phyloP scores from a whole-genome alignment of 176 grass and related monocot genomes.

The Guadua angustifolia region DNA sequence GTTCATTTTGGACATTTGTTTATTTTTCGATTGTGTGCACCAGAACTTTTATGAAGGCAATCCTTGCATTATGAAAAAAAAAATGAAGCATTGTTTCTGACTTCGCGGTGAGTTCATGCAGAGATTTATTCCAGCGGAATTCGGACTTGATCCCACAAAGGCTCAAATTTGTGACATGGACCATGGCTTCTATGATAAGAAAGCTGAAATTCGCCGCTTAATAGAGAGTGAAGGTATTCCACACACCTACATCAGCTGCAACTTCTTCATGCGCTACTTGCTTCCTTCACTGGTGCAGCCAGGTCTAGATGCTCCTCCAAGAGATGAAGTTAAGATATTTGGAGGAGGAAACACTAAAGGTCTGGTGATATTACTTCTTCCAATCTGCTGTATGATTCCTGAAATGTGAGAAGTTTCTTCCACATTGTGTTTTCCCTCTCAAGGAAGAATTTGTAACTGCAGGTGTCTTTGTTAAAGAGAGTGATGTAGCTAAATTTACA shows the following conservation, averaged over 20 bases:
- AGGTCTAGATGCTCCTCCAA: conserved; percentile 78
- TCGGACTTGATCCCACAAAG: conserved; percentile 81
- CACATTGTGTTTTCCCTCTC: conserved; percentile 13
- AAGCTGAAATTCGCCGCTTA: conserved; percentile 61
- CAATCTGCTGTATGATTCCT: conserved; percentile 12
- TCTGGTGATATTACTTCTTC: conserved; percentile 29
- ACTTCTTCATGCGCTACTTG: conserved; percentile 84
- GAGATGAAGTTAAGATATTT: conserved; percentile 81
- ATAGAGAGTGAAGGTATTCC: conserved; percentile 88
- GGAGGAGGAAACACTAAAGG: conserved; percentile 77
- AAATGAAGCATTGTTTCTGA: conserved; percentile 11
- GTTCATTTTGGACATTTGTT: too few relatives aligned
- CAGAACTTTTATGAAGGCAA: too few relatives aligned
- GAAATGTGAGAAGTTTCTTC: background rate
- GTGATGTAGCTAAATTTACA: conserved; percentile 80
- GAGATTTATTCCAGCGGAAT: conserved; percentile 94
- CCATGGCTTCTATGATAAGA: conserved; percentile 82
- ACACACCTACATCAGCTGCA: conserved; percentile 85
- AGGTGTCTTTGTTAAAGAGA: conserved; percentile 79
- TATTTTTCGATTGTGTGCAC: too few relatives aligned
- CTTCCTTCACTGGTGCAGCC: conserved; percentile 87
- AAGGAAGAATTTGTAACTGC: conserved; percentile 38
- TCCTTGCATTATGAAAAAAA: background rate
- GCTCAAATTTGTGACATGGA: conserved; percentile 73
- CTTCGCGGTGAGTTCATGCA: conserved; percentile 41